Base-by-base conservation (phyloP, 495 filamentous ascomycete species). In the Penicillium flavigenum region DNA sequence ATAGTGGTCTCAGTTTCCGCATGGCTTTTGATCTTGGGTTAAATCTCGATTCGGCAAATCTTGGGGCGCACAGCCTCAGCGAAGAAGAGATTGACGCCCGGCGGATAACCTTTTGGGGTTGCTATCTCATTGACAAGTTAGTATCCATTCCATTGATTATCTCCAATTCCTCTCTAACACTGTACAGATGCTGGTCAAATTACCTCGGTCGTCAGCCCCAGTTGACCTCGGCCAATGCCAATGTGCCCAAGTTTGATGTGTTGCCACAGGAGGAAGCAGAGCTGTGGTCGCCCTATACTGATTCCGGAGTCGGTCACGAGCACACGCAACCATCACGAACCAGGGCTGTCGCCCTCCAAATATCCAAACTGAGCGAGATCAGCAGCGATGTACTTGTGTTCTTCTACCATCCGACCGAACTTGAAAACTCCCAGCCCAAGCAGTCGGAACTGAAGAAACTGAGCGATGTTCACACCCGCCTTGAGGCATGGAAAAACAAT, bases 1-100 rank as follows among this genome's bases (percentile, higher is more conserved):
- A 98, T 69, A 95, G 90, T 63, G 94, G 94, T 34, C 96, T 98
- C 87, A 93, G 90, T 66, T 98, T 98, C 65, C 86, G 94, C n/a
- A 97, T 98, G 94, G 93, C 92, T 0, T 89, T 88, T 67, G 94
- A 98, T 66, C 79, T 98, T 41, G 94, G 94, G 0, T 76, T 98
- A 54, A 96, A 97, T 64, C 81, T 97, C n/a, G 88, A 97, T 70
- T 81, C 87, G 2, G 81, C 83, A 2, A 84, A 81, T 12, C 77
- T 89, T 26, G 76, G 69, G 5, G 78, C 83, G 31, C 80, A 80
- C 38, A 81, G 78, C 34, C 80, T 93, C 22, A 85, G 83, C 48
- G 92, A 96, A 47, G 81, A 88, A 47, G 95, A 97, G 67, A 79
- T 91, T 39, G 94, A 98, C 75, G 92, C 90, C 9, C 79, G 94